Evolutionary conservation across 257 asterid genomes (phyloP).

Genomic region (Lycium barbarum): DNA sequence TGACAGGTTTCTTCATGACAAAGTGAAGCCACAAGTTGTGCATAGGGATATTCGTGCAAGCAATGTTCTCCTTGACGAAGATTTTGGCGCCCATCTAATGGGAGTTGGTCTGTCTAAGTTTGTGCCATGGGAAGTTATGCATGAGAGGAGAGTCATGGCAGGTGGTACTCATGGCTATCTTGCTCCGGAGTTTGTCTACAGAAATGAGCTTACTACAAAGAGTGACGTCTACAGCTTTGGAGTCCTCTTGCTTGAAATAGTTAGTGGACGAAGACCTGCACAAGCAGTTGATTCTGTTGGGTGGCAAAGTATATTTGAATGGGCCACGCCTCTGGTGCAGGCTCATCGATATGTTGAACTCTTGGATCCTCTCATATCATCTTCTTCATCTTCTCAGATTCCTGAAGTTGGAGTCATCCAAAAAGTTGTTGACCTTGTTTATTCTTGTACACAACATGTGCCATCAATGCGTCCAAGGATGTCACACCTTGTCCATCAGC

Average conservation of each 20-base stretch:
- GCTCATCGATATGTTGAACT: constrained; percentile 82
- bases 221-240: constrained; percentile 99
- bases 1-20: constrained; percentile 91
- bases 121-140: constrained; percentile 97
- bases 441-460: constrained; percentile 95
- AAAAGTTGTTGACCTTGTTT: constrained; percentile 94
- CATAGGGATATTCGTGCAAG: constrained; percentile 94
- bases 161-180: constrained; percentile 99
- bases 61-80: constrained; percentile 94
- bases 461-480: constrained; percentile 99
- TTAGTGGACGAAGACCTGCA: constrained; percentile 93
- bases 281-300: constrained; percentile 97
- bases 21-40: constrained; percentile 99
- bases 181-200: constrained; percentile 95
- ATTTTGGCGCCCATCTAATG: constrained; percentile 91
- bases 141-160: constrained; percentile 93
- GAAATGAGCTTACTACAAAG: constrained; percentile 95
- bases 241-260: constrained; percentile 89
- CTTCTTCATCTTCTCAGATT: constrained; percentile 71
- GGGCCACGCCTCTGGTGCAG: constrained; percentile 98
- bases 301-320: constrained; percentile 98
- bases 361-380: constrained; percentile 80
- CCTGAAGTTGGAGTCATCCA: constrained; percentile 86
- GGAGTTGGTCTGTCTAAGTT: constrained; percentile 98
- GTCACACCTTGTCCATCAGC: constrained; percentile 98